These are phyloP conservation scores for Arxiozyma slooffiae DNA, from an alignment of 1,139 yeast genomes.

Conservation along the genomic window DNA sequence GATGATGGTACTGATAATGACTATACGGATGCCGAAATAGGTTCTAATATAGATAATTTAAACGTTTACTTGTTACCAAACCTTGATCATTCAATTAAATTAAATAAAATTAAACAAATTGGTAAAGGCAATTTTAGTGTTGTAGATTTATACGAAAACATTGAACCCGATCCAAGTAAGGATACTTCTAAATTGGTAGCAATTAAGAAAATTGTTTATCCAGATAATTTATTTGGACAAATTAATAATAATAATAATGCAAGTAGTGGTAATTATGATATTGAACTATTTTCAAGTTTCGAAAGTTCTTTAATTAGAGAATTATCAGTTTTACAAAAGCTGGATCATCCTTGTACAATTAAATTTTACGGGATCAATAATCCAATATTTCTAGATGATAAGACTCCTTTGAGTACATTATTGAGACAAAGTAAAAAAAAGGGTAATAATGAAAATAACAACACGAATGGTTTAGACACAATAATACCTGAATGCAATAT, in stretches of 20 bases:
- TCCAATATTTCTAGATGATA: conserved; percentile 17
- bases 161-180: conserved; percentile 12
- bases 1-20: neutral
- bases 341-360: conserved; percentile 38
- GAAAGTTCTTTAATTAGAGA: conserved; percentile 71
- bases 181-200: conserved; percentile 26
- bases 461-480: neutral
- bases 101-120: conserved; percentile 32
- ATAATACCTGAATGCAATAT: conserved; percentile 37
- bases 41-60: conserved; percentile 9
- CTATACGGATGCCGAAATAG: neutral
- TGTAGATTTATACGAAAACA: conserved; percentile 39
- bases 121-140: conserved; percentile 56
- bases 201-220: conserved; percentile 31
- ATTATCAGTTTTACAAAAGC: conserved; percentile 46
- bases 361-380: conserved; percentile 33
- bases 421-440: conserved; percentile 3
- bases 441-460: conserved; percentile 6
- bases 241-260: no score
- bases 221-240: conserved; percentile 16
- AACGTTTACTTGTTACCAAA: conserved; percentile 23
- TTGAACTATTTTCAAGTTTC: conserved; percentile 40
- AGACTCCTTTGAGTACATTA: conserved; percentile 21
- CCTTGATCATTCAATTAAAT: conserved; percentile 17
- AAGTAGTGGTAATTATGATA: conserved; percentile 9